Evolutionary conservation across 495 filamentous ascomycete species (phyloP).

Genomic region (Ascodesmis nigricans): DNA sequence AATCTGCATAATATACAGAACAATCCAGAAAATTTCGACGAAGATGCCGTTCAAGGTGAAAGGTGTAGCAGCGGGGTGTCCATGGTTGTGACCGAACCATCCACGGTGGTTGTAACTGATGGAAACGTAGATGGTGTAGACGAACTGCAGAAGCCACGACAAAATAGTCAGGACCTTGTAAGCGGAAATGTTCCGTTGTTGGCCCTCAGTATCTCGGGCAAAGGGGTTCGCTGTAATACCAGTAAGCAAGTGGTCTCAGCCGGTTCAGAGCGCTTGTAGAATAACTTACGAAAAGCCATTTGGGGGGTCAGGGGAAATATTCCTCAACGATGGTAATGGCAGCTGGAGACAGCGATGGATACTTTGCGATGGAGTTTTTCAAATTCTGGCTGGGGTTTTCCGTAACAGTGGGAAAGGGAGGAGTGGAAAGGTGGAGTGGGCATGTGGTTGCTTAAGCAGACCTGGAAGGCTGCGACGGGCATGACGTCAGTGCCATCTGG

Average conservation of each 20-base stretch:
- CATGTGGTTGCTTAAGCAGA: too few species aligned
- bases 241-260: background rate
- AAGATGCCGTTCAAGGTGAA: slow-evolving; percentile 55
- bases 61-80: slow-evolving; percentile 40
- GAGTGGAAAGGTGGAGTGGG: too few species aligned
- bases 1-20: slow-evolving; percentile 51
- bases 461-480: too few species aligned
- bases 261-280: background rate
- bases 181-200: slow-evolving; percentile 23
- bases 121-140: slow-evolving; percentile 48
- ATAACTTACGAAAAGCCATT: slow-evolving; percentile 3
- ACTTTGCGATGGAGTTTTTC: background rate
- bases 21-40: slow-evolving; percentile 57
- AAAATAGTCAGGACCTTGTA: slow-evolving; percentile 49
- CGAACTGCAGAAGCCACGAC: slow-evolving; percentile 47
- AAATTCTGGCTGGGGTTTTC: too few species aligned
- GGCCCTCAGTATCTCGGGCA: slow-evolving; percentile 22
- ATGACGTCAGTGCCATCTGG: too few species aligned
- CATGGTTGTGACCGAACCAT: slow-evolving; percentile 34
- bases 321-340: background rate
- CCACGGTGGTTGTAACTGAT: slow-evolving; percentile 29
- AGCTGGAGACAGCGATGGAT: background rate
- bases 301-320: background rate
- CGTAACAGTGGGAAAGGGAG: too few species aligned
- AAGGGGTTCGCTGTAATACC: slow-evolving; percentile 20